Percentiles rank a stretch among this genome's conserved stretches.
Conservation (phyloP, 345 rosid species). For the Viola odorata region DNA sequence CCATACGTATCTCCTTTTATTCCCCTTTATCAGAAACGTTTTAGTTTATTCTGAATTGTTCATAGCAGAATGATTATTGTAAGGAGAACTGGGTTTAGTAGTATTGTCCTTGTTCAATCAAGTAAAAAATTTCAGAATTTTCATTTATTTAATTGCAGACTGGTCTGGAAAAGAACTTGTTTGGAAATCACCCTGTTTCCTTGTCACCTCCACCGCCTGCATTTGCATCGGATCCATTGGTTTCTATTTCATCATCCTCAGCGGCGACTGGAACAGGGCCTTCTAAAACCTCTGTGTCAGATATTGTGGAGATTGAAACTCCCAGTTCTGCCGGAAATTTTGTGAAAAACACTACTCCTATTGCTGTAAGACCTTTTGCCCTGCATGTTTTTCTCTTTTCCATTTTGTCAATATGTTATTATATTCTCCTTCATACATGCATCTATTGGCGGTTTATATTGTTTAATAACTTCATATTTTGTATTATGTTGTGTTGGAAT, state of each 20-base stretch:
- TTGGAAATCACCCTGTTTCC: conserved; percentile 83
- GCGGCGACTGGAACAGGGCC: conserved; percentile 37
- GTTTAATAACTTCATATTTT: neutral
- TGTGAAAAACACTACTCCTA: conserved; percentile 64
- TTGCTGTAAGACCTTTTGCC: conserved; percentile 50
- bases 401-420: too few species aligned
- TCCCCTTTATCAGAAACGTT: too few species aligned
- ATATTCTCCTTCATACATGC: too few species aligned
- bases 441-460: neutral
- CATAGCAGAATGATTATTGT: conserved; percentile 1
- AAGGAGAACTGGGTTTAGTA: conserved; percentile 1
- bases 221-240: conserved; percentile 64
- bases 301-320: conserved; percentile 84
- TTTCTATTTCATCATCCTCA: conserved; percentile 42
- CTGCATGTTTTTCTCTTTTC: neutral
- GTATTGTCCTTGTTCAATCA: neutral
- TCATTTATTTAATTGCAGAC: conserved; percentile 37
- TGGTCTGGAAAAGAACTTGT: conserved; percentile 77
- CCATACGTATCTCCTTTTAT: too few species aligned
- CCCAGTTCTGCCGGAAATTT: conserved; percentile 67
- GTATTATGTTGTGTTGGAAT: conserved; percentile 10
- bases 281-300: conserved; percentile 48
- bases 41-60: neutral
- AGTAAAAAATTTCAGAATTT: neutral
- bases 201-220: conserved; percentile 68